Evolutionary conservation across 2,329 filamentous ascomycete genomes (phyloP).

Genomic region (Fonsecaea monophora): DNA sequence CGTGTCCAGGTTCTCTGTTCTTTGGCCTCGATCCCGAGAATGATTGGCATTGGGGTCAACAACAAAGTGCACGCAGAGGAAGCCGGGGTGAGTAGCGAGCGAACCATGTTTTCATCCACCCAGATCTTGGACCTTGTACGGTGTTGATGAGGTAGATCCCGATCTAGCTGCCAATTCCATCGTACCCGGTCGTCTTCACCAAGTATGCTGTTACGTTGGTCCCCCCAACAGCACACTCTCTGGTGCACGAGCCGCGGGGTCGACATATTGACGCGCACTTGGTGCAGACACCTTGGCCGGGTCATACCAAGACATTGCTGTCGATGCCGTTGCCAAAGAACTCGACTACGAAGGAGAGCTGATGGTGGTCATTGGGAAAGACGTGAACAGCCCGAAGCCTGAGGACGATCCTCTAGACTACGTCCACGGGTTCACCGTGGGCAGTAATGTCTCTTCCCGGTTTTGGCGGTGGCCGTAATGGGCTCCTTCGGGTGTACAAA

Average conservation of each 20-base stretch:
- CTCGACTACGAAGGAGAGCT: neutral
- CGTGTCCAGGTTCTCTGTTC: neutral
- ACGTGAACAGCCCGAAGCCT: too few species aligned
- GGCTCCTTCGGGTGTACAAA: too few species aligned
- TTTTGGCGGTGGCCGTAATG: too few species aligned
- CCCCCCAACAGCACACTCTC: neutral
- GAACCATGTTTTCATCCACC: too few species aligned
- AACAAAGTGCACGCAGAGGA: conserved; percentile 21
- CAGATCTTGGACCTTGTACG: too few species aligned
- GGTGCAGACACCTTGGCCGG: neutral
- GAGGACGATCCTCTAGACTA: too few species aligned
- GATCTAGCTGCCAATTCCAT: conserved; percentile 9
- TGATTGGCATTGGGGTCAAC: conserved; percentile 19
- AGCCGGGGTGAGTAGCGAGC: neutral
- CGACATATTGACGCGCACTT: too few species aligned
- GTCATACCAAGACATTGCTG: neutral
- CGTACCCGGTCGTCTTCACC: conserved; percentile 41
- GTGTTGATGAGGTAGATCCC: too few species aligned
- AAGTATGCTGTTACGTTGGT: conserved; percentile 45
- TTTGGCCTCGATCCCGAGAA: conserved; percentile 6
- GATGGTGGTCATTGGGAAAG: too few species aligned
- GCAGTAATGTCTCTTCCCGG: too few species aligned
- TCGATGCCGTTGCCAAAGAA: neutral
- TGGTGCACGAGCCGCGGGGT: neutral
- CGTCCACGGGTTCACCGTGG: too few species aligned